Base-by-base conservation (phyloP, 805 yeast genomes). In the Barnettozyma pratensis region DNA sequence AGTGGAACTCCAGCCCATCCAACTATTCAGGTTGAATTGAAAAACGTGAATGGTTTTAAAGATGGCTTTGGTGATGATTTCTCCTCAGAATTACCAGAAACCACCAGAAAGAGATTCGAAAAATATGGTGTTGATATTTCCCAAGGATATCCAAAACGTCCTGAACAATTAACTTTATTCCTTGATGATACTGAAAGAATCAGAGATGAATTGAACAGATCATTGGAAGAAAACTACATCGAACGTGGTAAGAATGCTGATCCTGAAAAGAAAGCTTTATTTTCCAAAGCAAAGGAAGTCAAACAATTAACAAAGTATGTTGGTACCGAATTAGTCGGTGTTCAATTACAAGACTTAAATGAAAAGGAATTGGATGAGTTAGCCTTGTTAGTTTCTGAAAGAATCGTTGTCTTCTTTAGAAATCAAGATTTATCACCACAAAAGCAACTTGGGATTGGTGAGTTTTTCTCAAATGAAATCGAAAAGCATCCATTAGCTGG, bases 321-420 rank as follows among this genome's bases (percentile, higher is more conserved):
- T 54, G 81, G 81, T 44, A 76, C 80, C 12, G 80, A 75, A 52
- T 66, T 75, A 47, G 67, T 70, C 41, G 80, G 79, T 14, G 59
- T 75, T 39, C 76, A 75, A 57, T 59, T 75, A 37, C 59, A 63
- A 5, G 74, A 73, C 32, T 59, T 75, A 48, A 68, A 61, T 37
- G 72, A 74, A 47, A 50, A 66, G 54, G 79, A 75, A 57, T 65
- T 60, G 46, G 77, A 75, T 56, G 78, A 75, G 59, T 64, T 75
- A 49, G 79, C 79, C 6, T 60, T 74, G 11, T 58, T 75, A 41
- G 62, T 74, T 36, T 74, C 79, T 27, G 77, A 73, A 59, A 67
- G 80, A 55, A 71, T 70, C n/a, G 79, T 75, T 39, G 80, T 76
- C 14, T 74, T 76, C 56, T 75, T 76, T 14, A 51, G 54, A 48